Conservation (phyloP, 805 yeast genomes). For the Lipomyces orientalis region DNA sequence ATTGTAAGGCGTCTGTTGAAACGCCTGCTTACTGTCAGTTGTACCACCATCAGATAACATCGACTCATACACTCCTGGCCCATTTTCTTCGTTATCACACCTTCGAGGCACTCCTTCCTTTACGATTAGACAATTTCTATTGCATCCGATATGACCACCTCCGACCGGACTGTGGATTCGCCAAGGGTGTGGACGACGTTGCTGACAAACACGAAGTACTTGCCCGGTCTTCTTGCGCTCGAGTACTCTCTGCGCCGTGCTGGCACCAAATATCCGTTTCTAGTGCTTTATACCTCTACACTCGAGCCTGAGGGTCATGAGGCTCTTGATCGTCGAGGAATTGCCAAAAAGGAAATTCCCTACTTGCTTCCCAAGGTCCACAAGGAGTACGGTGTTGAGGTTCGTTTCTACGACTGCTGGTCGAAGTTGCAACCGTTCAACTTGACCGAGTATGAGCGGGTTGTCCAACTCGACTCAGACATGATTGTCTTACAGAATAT, state of each 20-base stretch:
- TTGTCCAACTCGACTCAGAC: constrained; percentile 63
- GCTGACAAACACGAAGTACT: constrained; percentile 57
- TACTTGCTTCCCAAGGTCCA: constrained; percentile 52
- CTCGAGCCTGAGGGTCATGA: constrained; percentile 52
- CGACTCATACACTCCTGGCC: not conserved
- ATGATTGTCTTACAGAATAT: constrained; percentile 62
- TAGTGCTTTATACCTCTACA: constrained; percentile 60
- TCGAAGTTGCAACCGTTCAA: constrained; percentile 63
- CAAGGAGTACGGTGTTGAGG: constrained; percentile 56
- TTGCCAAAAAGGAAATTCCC: constrained; percentile 51
- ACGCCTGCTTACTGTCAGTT: not conserved
- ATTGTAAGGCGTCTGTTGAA: not conserved
- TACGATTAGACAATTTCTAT: not conserved
- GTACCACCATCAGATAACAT: not conserved
- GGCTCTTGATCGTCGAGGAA: constrained; percentile 50
- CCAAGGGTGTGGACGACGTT: constrained; percentile 60
- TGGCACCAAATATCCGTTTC: constrained; percentile 56
- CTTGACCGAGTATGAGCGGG: constrained; percentile 57
- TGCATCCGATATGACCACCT: constrained; percentile 16
- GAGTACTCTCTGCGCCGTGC: constrained; percentile 54
- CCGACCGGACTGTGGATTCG: constrained; percentile 29
- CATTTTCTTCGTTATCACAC: not conserved
- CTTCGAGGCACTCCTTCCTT: not conserved
- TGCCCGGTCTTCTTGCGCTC: constrained; percentile 59
- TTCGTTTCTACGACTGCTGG: constrained; percentile 66